Evolutionary conservation across 2,329 filamentous ascomycete species (phyloP).

Genomic region (Ophiostoma himal-ulmi): DNA sequence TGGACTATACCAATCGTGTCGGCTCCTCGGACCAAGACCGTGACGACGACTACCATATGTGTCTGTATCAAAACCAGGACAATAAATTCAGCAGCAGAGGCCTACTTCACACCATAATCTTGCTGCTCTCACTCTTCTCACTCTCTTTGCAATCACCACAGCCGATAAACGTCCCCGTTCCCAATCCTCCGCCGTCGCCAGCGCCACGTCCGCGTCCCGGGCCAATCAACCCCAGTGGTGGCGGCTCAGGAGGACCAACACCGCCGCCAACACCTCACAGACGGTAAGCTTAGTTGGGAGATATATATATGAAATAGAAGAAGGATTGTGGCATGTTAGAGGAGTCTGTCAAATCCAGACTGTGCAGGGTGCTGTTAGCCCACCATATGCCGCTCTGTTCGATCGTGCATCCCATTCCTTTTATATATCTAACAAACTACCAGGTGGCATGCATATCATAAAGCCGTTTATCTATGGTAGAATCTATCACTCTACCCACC

Average conservation of each 20-base stretch:
- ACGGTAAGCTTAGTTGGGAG: neutral
- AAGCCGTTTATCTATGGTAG: neutral
- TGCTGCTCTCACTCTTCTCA: neutral
- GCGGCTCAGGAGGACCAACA: slow-evolving; percentile 24
- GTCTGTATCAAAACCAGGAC: neutral
- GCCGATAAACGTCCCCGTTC: slow-evolving; percentile 13
- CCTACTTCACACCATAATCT: neutral
- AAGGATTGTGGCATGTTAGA: neutral
- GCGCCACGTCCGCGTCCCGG: slow-evolving; percentile 22
- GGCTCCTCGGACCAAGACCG: neutral
- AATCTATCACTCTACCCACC: neutral
- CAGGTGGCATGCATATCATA: neutral
- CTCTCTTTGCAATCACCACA: neutral
- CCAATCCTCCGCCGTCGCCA: slow-evolving; percentile 22
- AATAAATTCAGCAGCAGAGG: neutral
- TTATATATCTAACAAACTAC: neutral
- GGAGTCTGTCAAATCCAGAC: neutral
- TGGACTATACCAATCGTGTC: neutral
- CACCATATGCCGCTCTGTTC: neutral
- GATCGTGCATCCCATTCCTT: neutral
- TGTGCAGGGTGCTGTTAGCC: neutral
- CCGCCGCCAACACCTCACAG: slow-evolving; percentile 24
- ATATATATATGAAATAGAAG: neutral
- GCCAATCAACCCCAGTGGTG: slow-evolving; percentile 22
- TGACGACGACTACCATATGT: neutral